phyloP scores from a whole-genome alignment of 139 green algal species.

The Coccomyxa sp. region DNA sequence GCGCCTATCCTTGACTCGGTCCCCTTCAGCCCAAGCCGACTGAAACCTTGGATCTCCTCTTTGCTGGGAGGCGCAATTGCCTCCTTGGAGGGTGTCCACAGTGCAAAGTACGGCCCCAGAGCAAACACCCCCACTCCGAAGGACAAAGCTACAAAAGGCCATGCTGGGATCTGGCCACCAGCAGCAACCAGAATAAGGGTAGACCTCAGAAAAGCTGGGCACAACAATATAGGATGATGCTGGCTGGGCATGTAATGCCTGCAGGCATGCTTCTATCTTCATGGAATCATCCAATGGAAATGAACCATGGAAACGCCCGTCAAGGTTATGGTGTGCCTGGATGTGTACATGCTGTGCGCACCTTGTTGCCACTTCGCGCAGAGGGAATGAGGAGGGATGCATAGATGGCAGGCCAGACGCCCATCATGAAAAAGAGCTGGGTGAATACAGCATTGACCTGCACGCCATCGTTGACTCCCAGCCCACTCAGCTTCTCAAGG shows the following conservation, averaged over 20 bases:
- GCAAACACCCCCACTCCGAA: slow-evolving; percentile 72
- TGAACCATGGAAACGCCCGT: too few relatives aligned
- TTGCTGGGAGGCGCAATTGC: slow-evolving; percentile 36
- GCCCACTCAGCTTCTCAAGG: slow-evolving; percentile 43
- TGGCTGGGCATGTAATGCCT: neutral
- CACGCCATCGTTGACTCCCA: slow-evolving; percentile 38
- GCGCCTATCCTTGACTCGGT: slow-evolving; percentile 44
- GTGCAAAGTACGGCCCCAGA: slow-evolving; percentile 78
- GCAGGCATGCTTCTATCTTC: neutral
- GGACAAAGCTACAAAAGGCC: slow-evolving; percentile 73
- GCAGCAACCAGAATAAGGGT: neutral
- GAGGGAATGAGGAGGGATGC: slow-evolving; percentile 69
- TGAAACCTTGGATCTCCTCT: slow-evolving; percentile 51
- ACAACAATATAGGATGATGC: neutral
- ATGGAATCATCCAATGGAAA: too few relatives aligned
- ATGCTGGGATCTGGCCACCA: slow-evolving; percentile 63
- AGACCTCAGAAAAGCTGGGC: neutral
- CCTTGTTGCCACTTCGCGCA: slow-evolving; percentile 63
- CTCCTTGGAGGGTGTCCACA: slow-evolving; percentile 38
- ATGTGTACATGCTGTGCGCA: slow-evolving; percentile 6
- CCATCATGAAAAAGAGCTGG: slow-evolving; percentile 74
- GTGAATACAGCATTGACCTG: slow-evolving; percentile 56
- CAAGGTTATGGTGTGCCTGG: too few relatives aligned
- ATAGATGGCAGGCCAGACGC: slow-evolving; percentile 77
- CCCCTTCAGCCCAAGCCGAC: slow-evolving; percentile 40